Evolutionary conservation across 208 protist species (phyloP), one percentile per base, ranked within the genome.

Genomic region (Angomonas ambiguus): DNA sequence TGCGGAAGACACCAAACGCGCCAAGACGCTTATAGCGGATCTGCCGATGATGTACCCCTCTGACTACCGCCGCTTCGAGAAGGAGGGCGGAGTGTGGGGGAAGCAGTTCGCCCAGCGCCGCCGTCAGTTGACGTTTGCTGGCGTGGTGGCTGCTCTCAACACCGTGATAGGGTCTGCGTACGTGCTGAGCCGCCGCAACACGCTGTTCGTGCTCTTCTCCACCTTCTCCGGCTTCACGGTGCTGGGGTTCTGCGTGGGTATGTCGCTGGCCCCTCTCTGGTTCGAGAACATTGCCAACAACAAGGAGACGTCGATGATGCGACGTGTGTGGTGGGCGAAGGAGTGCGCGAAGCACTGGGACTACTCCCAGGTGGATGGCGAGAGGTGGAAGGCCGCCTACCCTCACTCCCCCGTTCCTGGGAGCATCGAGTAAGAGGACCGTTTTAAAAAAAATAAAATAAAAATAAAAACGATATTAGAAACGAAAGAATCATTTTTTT

Each of bases 251-350:
- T 93, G 83, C 67, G 57, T 89, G 31, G 91, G 91, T 33, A 81
- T 82, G 63, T 66, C 80, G 24, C 65, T 93, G 31, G 79, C 86
- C 1, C 86, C 77, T 45, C 55, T 92, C 18, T 74, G 75, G 67
- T 96, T 81, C 71, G 70, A 80, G 55, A 94, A 92, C 68, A 65
- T 94, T 2, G 84, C 81, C 62, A 90, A 66, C 75, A 96, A 94
- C 76, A 80, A 80, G 62, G 91, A 96, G 72, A 93, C 87, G 27
- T 82, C 80, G n/a, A 94, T 96, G 87, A 94, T 96, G 87, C 91
- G 91, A 5, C 83, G 91, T 1, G 82, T 94, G 57, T 96, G 91
- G 91, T 96, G 91, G 91, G 91, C 91, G 34, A 92, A 94, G 87
- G 76, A 96, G 79, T 96, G 91, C 64, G 82, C 83, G n/a, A 85